Base-by-base conservation (phyloP, 2,329 filamentous ascomycete genomes). In the Metarhizium rileyi region DNA sequence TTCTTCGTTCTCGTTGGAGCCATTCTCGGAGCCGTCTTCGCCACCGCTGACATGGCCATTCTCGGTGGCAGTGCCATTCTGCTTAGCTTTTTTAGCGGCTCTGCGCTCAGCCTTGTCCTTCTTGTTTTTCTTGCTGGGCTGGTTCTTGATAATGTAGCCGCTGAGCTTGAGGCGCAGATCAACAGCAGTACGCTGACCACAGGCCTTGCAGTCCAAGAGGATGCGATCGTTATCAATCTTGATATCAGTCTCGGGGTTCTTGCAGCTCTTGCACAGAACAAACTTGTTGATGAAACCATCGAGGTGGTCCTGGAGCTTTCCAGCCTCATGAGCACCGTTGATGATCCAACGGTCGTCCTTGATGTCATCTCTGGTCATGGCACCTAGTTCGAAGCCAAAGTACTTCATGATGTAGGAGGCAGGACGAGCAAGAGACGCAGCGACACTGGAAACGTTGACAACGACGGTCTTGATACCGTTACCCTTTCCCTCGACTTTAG, bases 331-430 rank as follows among this genome's bases (percentile, higher is more conserved):
- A 59, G 91, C 89, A 67, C 93, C 93, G 74, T 98, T 98, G 81
- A 98, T 97, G 74, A 98, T 98, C 91, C 93, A 98, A 68, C 93
- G 93, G 69, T 98, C 93, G 69, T 97, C 91, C 63, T 89, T 84
- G 58, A 93, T 91, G 67, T 96, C 93, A 61, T 90, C 90, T 75
- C 96, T 97, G 76, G 93, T 96, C 77, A 97, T 93, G 61, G 93
- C 93, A 68, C 93, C 93, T 52, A 98, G 84, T 74, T 98, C 93
- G 69, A 98, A 97, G 62, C 93, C 93, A 65, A 98, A 98, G 77
- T 95, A 98, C 77, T 98, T 98, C 84, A 98, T 97, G 67, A 98
- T 81, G 70, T 96, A 95, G 65, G 88, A 78, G 57, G 90, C 89
- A 56, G 91, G 91, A 61, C 93, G 91, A 63, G 88, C 89, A 60